Conservation (phyloP, 495 filamentous ascomycete species). For the Parathielavia hyrcaniae region DNA sequence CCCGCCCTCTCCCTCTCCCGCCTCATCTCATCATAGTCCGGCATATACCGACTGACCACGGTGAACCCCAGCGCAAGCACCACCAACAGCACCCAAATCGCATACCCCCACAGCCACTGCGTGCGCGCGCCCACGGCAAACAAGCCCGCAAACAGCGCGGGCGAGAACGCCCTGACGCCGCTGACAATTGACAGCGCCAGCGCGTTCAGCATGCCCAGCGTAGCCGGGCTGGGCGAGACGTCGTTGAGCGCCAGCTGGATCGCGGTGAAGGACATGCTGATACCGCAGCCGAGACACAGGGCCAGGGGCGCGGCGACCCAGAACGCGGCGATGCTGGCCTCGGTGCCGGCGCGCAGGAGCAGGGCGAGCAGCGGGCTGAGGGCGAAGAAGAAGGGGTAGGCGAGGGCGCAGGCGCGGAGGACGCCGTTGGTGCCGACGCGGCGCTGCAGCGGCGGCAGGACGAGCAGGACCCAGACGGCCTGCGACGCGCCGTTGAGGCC, state of each 20-base stretch:
- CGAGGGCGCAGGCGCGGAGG: conserved; percentile 46
- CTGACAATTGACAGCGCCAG: conserved; percentile 51
- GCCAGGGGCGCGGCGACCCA: conserved; percentile 46
- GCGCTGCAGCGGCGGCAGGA: conserved; percentile 56
- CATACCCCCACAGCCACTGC: conserved; percentile 53
- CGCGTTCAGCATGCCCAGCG: conserved; percentile 60
- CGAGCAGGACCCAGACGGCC: conserved; percentile 56
- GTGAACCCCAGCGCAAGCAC: conserved; percentile 43
- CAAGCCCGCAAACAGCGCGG: conserved; percentile 54
- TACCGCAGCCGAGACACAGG: conserved; percentile 48
- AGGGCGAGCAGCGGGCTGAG: conserved; percentile 46
- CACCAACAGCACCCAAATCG: conserved; percentile 59
- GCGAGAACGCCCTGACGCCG: conserved; percentile 51
- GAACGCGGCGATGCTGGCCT: conserved; percentile 37
- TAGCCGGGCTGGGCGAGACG: conserved; percentile 51
- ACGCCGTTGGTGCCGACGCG: conserved; percentile 56
- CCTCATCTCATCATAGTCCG: conserved; percentile 43
- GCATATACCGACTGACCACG: conserved; percentile 43
- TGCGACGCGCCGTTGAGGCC: conserved; percentile 54
- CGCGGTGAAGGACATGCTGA: conserved; percentile 63
- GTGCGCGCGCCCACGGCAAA: conserved; percentile 55
- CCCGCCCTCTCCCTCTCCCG: conserved; percentile 17
- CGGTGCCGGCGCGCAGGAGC: conserved; percentile 40
- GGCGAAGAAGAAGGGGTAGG: conserved; percentile 55
- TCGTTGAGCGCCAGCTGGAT: conserved; percentile 65